Evolutionary conservation across 176 grass and related monocot species (phyloP).

Genomic region (Thinopyrum elongatum): DNA sequence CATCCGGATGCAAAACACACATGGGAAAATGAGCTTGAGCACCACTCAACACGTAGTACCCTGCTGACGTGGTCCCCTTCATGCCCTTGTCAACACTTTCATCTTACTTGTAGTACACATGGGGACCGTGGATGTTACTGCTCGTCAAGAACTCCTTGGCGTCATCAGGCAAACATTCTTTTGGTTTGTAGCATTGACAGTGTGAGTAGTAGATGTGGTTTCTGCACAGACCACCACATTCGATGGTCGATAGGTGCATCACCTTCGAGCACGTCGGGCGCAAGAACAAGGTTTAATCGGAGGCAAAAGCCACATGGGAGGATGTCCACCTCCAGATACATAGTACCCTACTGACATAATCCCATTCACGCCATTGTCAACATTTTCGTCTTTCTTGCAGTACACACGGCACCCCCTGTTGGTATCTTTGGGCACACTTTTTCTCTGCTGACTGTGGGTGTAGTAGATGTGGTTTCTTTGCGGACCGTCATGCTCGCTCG

Average conservation of each 20-base stretch:
- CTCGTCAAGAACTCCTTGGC: background rate
- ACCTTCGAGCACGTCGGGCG: background rate
- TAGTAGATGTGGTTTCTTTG: background rate
- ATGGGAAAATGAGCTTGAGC: no score
- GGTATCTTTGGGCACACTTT: background rate
- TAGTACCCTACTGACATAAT: background rate
- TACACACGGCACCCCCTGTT: background rate
- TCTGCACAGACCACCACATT: background rate
- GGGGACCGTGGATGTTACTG: no score
- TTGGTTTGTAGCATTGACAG: background rate
- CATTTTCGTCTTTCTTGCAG: background rate
- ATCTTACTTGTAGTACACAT: no score
- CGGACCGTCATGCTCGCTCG: background rate
- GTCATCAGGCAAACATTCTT: background rate
- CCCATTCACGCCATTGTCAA: background rate
- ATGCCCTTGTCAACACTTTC: no score
- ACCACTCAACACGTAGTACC: no score
- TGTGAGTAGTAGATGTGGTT: background rate
- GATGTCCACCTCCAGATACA: background rate
- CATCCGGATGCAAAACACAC: no score
- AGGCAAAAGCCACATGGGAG: background rate
- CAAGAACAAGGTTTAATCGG: background rate
- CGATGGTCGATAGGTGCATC: background rate
- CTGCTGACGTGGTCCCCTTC: no score
- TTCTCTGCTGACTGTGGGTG: background rate